Base-by-base conservation (phyloP, 257 asterid genomes). In the Henckelia pumila region DNA sequence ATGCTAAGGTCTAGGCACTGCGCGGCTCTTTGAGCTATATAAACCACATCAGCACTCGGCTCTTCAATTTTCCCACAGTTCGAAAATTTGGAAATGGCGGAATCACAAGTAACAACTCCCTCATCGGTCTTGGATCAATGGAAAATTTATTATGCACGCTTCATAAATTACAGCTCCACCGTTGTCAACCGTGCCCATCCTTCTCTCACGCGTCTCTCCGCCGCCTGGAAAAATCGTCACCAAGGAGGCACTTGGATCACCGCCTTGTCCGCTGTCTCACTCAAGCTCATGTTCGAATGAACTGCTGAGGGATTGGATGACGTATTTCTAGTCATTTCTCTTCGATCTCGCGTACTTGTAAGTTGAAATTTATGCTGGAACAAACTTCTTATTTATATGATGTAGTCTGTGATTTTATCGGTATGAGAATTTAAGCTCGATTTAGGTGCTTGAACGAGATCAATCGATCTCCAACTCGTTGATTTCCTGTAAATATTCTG, bases 101-200 rank as follows among this genome's bases (percentile, higher is more conserved):
- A 83, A 73, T 29, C 60, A 57, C 37, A 17, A 14, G 29, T 56
- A 9, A 23, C 71, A 2, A 32, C 50, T 19, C 22, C 76, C 67
- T 49, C 77, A 56, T 71, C 83, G 52, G 61, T 81, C 58, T 78
- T 76, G 7, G 79, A 77, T 40, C 84, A 77, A 53, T 83, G 93
- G 95, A 78, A 83, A 64, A 87, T 86, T 28, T 84, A 76, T 30
- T 92, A 83, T 76, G 87, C 89, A 13, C 95, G 95, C 59, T 86
- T 78, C 83, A 37, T 84, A 61, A 64, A 30, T 78, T 59, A 29
- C 80, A 63, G 64, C 55, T 73, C 93, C 73, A 58, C 33, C 74
- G 17, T 63, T 67, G 10, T 59, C 49, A 20, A 25, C 49, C 47
- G 73, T 67, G 64, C 82, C 37, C 85, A 80, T 69, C 79, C 87